Evolutionary conservation across 2,329 filamentous ascomycete genomes (phyloP).

Genomic region (Cladosporium cucumerinum): DNA sequence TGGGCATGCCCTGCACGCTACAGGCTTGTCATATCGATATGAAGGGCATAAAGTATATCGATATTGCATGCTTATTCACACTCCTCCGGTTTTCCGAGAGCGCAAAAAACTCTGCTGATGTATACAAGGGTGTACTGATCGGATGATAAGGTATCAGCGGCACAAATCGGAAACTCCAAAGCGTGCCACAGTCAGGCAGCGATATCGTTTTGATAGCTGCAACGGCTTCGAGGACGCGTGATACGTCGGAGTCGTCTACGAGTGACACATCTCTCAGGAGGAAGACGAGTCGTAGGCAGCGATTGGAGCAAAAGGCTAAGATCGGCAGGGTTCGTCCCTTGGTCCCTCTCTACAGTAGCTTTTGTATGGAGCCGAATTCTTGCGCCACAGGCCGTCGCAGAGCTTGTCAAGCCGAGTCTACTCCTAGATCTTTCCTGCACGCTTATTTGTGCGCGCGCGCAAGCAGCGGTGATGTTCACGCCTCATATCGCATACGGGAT

Average conservation of each 20-base stretch:
- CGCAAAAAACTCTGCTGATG: not conserved
- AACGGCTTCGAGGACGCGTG: slow-evolving; percentile 9
- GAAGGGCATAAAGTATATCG: not conserved
- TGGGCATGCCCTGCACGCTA: slow-evolving; percentile 4
- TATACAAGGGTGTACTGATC: not conserved
- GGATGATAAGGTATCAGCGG: not conserved
- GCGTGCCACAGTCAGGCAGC: not conserved
- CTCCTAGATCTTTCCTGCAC: not conserved
- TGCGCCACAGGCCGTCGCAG: not conserved
- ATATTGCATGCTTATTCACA: slow-evolving; percentile 1
- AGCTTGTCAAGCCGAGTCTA: slow-evolving; percentile 3
- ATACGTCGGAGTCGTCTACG: not conserved
- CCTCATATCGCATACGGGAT: slow-evolving; percentile 8
- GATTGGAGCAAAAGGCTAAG: not conserved
- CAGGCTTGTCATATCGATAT: slow-evolving; percentile 6
- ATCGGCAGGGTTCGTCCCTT: not conserved
- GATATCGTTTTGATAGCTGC: slow-evolving; percentile 2
- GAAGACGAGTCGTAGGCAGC: not conserved
- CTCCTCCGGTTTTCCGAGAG: not conserved
- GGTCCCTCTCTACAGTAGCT: not conserved
- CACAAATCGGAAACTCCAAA: not conserved
- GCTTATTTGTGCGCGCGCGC: slow-evolving; percentile 5
- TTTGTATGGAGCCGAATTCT: not conserved
- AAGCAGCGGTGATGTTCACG: slow-evolving; percentile 4
- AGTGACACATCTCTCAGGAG: slow-evolving; percentile 9